Base-by-base conservation (phyloP, 306 rosid species). In the Cyclanthera cordifolia region DNA sequence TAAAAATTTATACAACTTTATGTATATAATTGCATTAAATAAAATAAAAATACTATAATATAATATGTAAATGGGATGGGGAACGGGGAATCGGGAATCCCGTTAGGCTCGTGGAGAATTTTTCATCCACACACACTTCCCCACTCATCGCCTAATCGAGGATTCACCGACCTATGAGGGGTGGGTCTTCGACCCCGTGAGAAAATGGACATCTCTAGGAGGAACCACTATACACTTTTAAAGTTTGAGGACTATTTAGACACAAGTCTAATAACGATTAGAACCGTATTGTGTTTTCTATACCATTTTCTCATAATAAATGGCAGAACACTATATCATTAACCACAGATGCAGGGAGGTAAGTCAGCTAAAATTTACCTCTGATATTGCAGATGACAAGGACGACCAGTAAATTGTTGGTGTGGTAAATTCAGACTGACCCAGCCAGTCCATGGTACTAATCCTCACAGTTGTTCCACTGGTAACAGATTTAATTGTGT, bases 361-460 rank as follows among this genome's bases (percentile, higher is more conserved):
- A 43, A 11, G 46, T 13, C 52, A 53, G 53, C 43, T 13, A 46
- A 52, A 51, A 72, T 64, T 80, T 79, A 87, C 98, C 98, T 93
- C 87, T 19, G 98, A 87, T 82, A 93, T 70, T 72, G 96, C 91
- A 39, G 94, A 83, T 41, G 98, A 93, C 46, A 93, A 79, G 54
- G 95, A 84, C 74, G 96, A 74, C 96, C 98, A 93, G 77, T 59
- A 93, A 74, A 89, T 78, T 63, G 94, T 79, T 72, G 72, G 84
- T 54, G 83, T 85, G 10, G 43, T 56, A 78, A 34, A 93, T 72
- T 93, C 77, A 70, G 96, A 87, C 66, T 89, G 98, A 74, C 98
- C 98, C 50, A 93, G 82, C 96, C 98, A 93, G 82, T 85, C 95
- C 98, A 93, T 93, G 75, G 96, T 89, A 66, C 79, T 89, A 75